A percentile compares a stretch with the other conserved stretches of the same genome.
These are phyloP conservation scores for Danielia oregonensis DNA, from an alignment of 805 yeast species.

Conservation along the genomic window DNA sequence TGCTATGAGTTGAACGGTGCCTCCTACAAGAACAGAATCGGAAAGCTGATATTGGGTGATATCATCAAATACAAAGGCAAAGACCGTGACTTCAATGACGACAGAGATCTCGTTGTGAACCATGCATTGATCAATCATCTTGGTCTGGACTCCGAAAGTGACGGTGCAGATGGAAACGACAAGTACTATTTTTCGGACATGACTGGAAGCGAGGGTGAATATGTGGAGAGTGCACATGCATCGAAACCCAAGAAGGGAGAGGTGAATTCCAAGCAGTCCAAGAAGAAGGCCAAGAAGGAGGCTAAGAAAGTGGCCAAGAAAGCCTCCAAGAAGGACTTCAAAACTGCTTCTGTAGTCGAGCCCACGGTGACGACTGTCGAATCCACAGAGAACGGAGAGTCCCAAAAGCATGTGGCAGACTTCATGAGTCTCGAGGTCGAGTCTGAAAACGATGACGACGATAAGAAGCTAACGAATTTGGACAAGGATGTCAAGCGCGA, in stretches of 20 bases:
- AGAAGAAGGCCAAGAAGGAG: constrained; percentile 1
- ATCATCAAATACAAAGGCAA: constrained; percentile 73
- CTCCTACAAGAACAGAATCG: constrained; percentile 61
- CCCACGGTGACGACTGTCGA: too few relatives aligned
- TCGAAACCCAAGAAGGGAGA: not conserved
- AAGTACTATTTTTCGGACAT: constrained; percentile 43
- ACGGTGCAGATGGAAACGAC: constrained; percentile 35
- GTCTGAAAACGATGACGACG: constrained; percentile 10
- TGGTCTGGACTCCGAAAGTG: constrained; percentile 28
- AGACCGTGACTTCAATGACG: constrained; percentile 74
- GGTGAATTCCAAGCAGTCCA: not conserved
- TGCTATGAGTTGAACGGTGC: constrained; percentile 71
- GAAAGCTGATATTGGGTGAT: constrained; percentile 74
- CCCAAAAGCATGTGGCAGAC: constrained; percentile 11
- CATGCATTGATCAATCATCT: constrained; percentile 45
- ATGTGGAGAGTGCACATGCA: constrained; percentile 8
- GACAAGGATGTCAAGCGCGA: constrained; percentile 35
- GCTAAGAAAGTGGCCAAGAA: not conserved
- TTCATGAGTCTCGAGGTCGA: constrained; percentile 21
- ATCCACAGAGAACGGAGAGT: too few relatives aligned
- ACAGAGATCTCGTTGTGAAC: constrained; percentile 58
- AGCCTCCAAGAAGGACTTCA: not conserved
- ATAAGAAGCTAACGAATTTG: constrained; percentile 16
- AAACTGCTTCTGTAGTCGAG: constrained; percentile 1
- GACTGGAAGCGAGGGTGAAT: constrained; percentile 34